Conservation (phyloP, 1,284 basidiomycete species). For the Heterobasidion parviporum region DNA sequence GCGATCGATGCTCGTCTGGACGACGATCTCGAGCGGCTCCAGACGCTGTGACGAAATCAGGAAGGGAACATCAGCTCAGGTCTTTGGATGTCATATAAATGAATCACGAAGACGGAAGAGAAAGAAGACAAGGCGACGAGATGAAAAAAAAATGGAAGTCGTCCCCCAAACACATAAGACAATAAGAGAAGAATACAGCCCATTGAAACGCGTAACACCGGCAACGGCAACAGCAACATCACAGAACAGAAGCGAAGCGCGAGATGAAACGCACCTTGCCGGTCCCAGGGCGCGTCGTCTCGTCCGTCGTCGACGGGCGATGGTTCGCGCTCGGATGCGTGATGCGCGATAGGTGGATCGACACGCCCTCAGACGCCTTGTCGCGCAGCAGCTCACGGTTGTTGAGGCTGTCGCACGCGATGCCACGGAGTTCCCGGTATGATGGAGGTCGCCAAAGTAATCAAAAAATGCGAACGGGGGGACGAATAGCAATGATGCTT, state of each 20-base stretch:
- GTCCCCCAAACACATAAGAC: too few relatives aligned
- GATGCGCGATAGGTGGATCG: slow-evolving; percentile 30
- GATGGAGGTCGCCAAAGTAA: too few relatives aligned
- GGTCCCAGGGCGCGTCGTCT: not conserved
- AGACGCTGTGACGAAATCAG: not conserved
- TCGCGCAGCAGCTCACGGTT: slow-evolving; percentile 31
- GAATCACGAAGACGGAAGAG: not conserved
- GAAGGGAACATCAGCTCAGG: not conserved
- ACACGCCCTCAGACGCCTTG: slow-evolving; percentile 23
- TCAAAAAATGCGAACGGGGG: too few relatives aligned
- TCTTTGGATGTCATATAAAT: not conserved
- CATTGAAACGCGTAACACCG: too few relatives aligned
- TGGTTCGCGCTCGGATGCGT: not conserved
- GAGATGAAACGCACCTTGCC: not conserved
- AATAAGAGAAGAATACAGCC: too few relatives aligned
- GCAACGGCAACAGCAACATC: too few relatives aligned
- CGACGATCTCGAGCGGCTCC: not conserved
- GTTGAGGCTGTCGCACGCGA: slow-evolving; percentile 25
- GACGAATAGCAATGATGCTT: not conserved
- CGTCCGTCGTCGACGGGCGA: too few relatives aligned
- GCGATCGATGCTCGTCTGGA: not conserved
- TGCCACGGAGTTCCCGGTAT: not conserved
- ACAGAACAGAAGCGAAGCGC: too few relatives aligned
- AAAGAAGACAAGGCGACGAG: not conserved
- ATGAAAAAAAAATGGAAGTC: not conserved